Evolutionary conservation across 108 stramenopile genomes (phyloP), one percentile per base, ranked within the genome.

Genomic region (Pseudonitzschia delicatissima): DNA sequence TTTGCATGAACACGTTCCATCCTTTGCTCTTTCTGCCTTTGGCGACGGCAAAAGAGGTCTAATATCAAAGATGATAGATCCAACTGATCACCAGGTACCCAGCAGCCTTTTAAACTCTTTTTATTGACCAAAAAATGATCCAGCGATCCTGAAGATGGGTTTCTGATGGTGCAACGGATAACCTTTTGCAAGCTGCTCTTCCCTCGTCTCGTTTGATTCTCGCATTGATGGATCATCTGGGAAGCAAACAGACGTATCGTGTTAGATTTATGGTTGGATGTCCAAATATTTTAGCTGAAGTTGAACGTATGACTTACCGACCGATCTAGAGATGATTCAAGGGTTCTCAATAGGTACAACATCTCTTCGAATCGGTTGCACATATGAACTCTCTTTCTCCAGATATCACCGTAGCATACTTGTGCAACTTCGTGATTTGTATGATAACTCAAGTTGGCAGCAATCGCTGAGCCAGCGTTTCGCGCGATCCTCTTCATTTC

Each of bases 361-460:
- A 90, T 64, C 13, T 77, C 77, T 69, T 90, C 86, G 33, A 87
- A 79, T 26, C 75, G 71, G 15, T 32, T 64, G 62, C 84, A 84
- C 52, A 67, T 53, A 6, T 69, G 31, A 25, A 78, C 80, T 39
- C 65, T 49, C 53, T 87, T 93, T 40, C 92, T 74, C 92, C 92
- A 93, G 39, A 88, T 50, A 69, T 93, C 87, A 59, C 72, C 76
- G 51, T 68, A 68, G 20, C 81, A 69, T 23, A 81, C 73, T 51
- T 88, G 87, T 0, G 85, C 92, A 44, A 93, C 92, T 84, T 93
- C 92, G 44, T 85, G 87, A n/a, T 57, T 32, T 17, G 74, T 78
- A 21, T 77, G 65, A 47, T 93, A 93, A 12, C 73, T 70, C 12
- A 93, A 64, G 51, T 76, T 72, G 25, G 86, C 87, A 20, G 85